phyloP scores from a whole-genome alignment of 2,329 filamentous ascomycete species.

The Penicillium palitans region DNA sequence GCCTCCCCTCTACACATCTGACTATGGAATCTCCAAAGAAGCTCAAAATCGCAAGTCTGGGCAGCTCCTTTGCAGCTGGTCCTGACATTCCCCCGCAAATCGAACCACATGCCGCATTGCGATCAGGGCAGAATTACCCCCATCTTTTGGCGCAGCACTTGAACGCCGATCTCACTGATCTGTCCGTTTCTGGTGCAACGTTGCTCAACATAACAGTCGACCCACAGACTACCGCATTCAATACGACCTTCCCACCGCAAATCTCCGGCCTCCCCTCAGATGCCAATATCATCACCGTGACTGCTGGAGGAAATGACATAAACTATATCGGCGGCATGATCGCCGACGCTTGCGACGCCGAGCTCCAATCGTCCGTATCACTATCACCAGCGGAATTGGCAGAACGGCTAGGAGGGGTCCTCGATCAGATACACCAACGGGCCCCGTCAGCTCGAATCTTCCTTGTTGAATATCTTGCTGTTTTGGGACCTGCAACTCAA shows the following conservation, averaged over 20 bases:
- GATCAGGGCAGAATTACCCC: slow-evolving; percentile 20
- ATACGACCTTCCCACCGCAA: slow-evolving; percentile 13
- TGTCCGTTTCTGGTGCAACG: slow-evolving; percentile 18
- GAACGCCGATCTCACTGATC: slow-evolving; percentile 17
- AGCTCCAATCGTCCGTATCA: not conserved
- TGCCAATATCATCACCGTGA: slow-evolving; percentile 18
- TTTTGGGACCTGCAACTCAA: slow-evolving; percentile 15
- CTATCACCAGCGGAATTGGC: slow-evolving; percentile 9
- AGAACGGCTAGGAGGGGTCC: slow-evolving; percentile 8
- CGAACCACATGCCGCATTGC: slow-evolving; percentile 10
- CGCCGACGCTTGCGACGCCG: slow-evolving; percentile 7
- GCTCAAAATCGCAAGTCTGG: slow-evolving; percentile 17
- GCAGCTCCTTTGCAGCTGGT: slow-evolving; percentile 21
- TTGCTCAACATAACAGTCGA: slow-evolving; percentile 19
- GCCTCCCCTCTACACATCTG: not conserved
- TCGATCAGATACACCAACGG: slow-evolving; percentile 15
- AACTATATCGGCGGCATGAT: slow-evolving; percentile 21
- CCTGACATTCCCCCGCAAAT: slow-evolving; percentile 19
- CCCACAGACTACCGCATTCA: slow-evolving; percentile 7
- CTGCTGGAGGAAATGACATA: slow-evolving; percentile 19
- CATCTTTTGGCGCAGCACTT: slow-evolving; percentile 16
- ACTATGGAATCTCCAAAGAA: not conserved
- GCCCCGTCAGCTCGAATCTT: slow-evolving; percentile 15
- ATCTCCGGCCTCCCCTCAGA: slow-evolving; percentile 13
- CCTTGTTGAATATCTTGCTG: slow-evolving; percentile 19